Evolutionary conservation across 2,329 filamentous ascomycete genomes (phyloP).

Genomic region (Ilyonectria robusta): DNA sequence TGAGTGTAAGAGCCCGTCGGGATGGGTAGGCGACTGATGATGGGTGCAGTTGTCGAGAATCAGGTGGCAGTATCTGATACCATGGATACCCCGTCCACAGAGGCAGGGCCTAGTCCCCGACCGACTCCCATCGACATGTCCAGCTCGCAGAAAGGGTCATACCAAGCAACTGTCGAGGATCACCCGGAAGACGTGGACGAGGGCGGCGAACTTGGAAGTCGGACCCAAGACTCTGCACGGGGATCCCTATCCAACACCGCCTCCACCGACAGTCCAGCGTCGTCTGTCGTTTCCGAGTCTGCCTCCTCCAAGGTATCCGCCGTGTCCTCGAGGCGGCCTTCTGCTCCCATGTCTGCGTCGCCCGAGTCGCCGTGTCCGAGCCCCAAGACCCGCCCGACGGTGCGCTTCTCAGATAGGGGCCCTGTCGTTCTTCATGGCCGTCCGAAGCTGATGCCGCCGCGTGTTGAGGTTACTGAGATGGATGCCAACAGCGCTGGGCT

Average conservation of each 20-base stretch:
- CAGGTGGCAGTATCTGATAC: slow-evolving; percentile 7
- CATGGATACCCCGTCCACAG: slow-evolving; percentile 41
- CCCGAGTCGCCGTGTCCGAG: slow-evolving; percentile 20
- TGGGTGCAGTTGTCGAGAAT: slow-evolving; percentile 38
- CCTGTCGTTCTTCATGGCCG: slow-evolving; percentile 46
- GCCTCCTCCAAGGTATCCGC: slow-evolving; percentile 33
- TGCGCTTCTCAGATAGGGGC: slow-evolving; percentile 50
- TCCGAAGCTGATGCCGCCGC: slow-evolving; percentile 21
- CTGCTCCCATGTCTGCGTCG: slow-evolving; percentile 3
- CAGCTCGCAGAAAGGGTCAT: slow-evolving; percentile 14
- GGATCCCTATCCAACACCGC: slow-evolving; percentile 20
- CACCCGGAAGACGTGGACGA: slow-evolving; percentile 28
- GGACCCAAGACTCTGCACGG: neutral
- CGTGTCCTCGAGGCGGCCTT: slow-evolving; percentile 25
- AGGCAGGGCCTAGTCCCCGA: slow-evolving; percentile 39
- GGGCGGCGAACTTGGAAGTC: slow-evolving; percentile 11
- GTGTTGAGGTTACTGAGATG: slow-evolving; percentile 8
- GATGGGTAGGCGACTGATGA: neutral
- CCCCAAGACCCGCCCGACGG: slow-evolving; percentile 45
- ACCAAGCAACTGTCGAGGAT: slow-evolving; percentile 42
- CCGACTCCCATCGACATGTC: slow-evolving; percentile 26
- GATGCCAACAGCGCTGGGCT: slow-evolving; percentile 18
- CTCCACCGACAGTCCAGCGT: slow-evolving; percentile 33
- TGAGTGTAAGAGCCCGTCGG: slow-evolving; percentile 24
- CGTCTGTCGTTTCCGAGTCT: slow-evolving; percentile 43